Base-by-base conservation (phyloP, 2,329 filamentous ascomycete genomes). In the Alternaria conjuncta region DNA sequence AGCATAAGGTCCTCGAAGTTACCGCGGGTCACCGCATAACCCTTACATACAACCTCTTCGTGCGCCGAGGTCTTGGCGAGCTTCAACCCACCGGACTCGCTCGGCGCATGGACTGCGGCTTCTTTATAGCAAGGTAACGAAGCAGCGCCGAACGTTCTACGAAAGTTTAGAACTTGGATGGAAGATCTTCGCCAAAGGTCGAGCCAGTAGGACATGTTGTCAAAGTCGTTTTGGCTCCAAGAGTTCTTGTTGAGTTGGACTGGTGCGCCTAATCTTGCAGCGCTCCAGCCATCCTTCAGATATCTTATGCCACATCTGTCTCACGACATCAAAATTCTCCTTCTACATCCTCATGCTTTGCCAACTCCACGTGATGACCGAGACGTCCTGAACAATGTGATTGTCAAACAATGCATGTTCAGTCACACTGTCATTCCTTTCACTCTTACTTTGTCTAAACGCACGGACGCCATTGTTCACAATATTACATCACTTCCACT, bases 241-340 rank as follows among this genome's bases (percentile, higher is more conserved):
- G 30, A 8, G 15, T 4, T 4, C 30, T 32, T 15, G 12, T 32
- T 6, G 12, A 6, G 7, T 13, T 30, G 3, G 30, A 36, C 30
- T 7, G 30, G 30, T 36, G 13, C 2, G 13, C 6, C 4, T 15
- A 8, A 7, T 4, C 13, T 32, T 3, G 30, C 13, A 32, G 30
- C 30, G 30, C 30, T 4, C 6, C n/a, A 15, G 32, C 32, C 32
- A 4, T 36, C 15, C 15, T n/a, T 9, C 32, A 36, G 15, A 36
- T 1, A 9, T 4, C 4, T 9, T 2, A 10, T n/a, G n/a, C 1
- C 32, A 41, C 8, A 41, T n/a, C 4, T 10, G 32, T 36, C 32
- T 0, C 36, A 41, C 0, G 36, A 18, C 0, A 18, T 18, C 8
- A 41, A 18, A 0, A 0, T 36, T 36, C 7, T n/a, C 32, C 32